A percentile compares a stretch with the other conserved stretches of the same genome.
phyloP scores from a whole-genome alignment of 495 filamentous ascomycete genomes.

The Apodospora peruviana region DNA sequence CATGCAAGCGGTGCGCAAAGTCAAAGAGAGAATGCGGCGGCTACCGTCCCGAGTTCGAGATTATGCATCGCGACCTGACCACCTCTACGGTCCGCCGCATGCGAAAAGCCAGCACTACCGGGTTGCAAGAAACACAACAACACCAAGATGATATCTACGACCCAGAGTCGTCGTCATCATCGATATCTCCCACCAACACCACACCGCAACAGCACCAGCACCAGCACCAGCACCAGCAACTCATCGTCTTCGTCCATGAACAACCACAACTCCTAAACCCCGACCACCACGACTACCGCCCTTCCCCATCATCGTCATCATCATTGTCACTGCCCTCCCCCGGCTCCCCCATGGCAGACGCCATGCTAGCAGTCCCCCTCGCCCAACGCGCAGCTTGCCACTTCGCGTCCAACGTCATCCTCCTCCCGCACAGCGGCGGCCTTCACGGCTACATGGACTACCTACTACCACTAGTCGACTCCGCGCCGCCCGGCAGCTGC shows the following conservation, averaged over 20 bases:
- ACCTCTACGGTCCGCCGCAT: conserved; percentile 49
- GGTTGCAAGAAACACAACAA: no score
- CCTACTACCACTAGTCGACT: conserved; percentile 48
- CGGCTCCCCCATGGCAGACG: background rate
- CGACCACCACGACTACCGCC: no score
- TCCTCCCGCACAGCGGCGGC: conserved; percentile 37
- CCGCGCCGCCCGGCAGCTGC: conserved; percentile 38
- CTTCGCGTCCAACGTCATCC: conserved; percentile 51
- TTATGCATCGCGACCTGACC: conserved; percentile 63
- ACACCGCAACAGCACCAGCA: background rate
- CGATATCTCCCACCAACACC: no score
- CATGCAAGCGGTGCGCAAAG: conserved; percentile 62
- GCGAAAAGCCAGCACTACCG: conserved; percentile 19
- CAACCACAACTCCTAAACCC: background rate
- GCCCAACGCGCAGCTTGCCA: conserved; percentile 47
- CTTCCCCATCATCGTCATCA: background rate
- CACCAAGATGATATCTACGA: background rate
- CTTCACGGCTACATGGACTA: conserved; percentile 51
- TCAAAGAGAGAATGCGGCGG: conserved; percentile 61
- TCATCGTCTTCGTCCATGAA: no score
- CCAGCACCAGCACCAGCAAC: background rate
- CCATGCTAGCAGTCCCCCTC: conserved; percentile 24
- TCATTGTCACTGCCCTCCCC: background rate
- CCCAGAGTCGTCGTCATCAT: background rate
- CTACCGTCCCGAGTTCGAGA: conserved; percentile 60